Evolutionary conservation across 1,284 basidiomycete species (phyloP).

Genomic region (Sutorius eximius): DNA sequence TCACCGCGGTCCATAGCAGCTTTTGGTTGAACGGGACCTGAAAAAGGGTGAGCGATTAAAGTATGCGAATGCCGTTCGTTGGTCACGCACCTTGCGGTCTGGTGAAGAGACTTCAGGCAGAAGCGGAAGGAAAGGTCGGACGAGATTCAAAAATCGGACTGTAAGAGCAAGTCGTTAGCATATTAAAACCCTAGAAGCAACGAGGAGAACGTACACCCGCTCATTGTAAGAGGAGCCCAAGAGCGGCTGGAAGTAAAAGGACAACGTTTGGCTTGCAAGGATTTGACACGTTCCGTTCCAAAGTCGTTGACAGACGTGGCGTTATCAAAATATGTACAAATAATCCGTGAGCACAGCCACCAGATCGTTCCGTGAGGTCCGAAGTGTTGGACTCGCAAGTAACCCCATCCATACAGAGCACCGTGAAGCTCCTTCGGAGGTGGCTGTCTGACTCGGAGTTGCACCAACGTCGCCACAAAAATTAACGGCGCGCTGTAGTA

Average conservation of each 20-base stretch:
- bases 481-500: too few species aligned
- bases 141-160: slow-evolving; percentile 94
- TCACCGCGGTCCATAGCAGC: slow-evolving; percentile 95
- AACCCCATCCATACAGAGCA: too few species aligned
- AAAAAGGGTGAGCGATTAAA: slow-evolving; percentile 18
- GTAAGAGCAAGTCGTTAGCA: background rate
- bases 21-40: slow-evolving; percentile 96
- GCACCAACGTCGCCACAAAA: too few species aligned
- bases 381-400: too few species aligned
- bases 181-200: slow-evolving; percentile 28
- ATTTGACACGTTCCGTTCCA: slow-evolving; percentile 13
- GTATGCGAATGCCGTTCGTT: slow-evolving; percentile 2
- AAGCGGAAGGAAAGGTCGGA: slow-evolving; percentile 91
- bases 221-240: slow-evolving; percentile 34
- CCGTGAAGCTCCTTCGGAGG: too few species aligned
- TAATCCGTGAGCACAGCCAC: slow-evolving; percentile 23
- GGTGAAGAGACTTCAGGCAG: slow-evolving; percentile 95
- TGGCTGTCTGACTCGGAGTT: too few species aligned
- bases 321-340: slow-evolving; percentile 34
- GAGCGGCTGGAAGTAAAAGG: slow-evolving; percentile 17
- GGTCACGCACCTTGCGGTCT: slow-evolving; percentile 78
- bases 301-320: slow-evolving; percentile 30
- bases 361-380: too few species aligned
- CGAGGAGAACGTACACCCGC: slow-evolving; percentile 36
- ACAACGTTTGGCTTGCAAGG: slow-evolving; percentile 19